These are phyloP conservation scores for Nitzschia inconspicua DNA, from an alignment of 108 stramenopile genomes.

Conservation along the genomic window DNA sequence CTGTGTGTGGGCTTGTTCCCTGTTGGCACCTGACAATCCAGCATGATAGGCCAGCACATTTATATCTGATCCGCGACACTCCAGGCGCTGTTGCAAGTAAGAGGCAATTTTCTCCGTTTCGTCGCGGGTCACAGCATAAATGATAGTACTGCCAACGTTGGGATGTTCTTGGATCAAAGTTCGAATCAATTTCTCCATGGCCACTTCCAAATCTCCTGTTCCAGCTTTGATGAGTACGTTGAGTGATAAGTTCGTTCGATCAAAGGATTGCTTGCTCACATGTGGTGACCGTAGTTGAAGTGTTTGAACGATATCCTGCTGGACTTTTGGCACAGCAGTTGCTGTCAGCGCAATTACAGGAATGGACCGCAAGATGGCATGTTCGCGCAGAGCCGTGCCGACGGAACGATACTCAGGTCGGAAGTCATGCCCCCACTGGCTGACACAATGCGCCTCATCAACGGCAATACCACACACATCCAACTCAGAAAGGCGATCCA, in stretches of 20 bases:
- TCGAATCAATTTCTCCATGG: slow-evolving; percentile 36
- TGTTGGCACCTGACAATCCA: slow-evolving; percentile 51
- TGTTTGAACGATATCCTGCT: slow-evolving; percentile 55
- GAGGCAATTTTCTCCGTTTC: slow-evolving; percentile 45
- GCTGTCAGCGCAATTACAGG: slow-evolving; percentile 92
- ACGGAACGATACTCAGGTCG: slow-evolving; percentile 77
- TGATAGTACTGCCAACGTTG: slow-evolving; percentile 45
- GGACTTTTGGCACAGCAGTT: slow-evolving; percentile 88
- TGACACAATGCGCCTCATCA: slow-evolving; percentile 95
- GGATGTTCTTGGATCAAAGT: slow-evolving; percentile 4
- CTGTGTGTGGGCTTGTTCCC: slow-evolving; percentile 56
- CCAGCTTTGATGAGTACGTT: slow-evolving; percentile 52
- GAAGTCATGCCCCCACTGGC: slow-evolving; percentile 96
- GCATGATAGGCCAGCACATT: slow-evolving; percentile 74
- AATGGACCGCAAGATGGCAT: slow-evolving; percentile 35
- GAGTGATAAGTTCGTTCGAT: slow-evolving; percentile 89
- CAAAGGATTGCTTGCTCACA: slow-evolving; percentile 68
- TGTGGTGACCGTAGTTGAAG: slow-evolving; percentile 55
- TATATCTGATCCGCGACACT: background rate
- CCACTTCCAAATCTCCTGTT: slow-evolving; percentile 33
- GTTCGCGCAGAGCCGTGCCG: slow-evolving; percentile 46
- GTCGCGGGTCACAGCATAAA: slow-evolving; percentile 69
- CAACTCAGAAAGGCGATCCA: slow-evolving; percentile 41
- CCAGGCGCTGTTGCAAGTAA: slow-evolving; percentile 27
- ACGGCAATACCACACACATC: slow-evolving; percentile 77